A percentile compares a stretch with the other conserved stretches of the same genome.
These are phyloP conservation scores for Pseudofabraea citricarpa DNA, from an alignment of 2,329 filamentous ascomycete species.

Conservation along the genomic window DNA sequence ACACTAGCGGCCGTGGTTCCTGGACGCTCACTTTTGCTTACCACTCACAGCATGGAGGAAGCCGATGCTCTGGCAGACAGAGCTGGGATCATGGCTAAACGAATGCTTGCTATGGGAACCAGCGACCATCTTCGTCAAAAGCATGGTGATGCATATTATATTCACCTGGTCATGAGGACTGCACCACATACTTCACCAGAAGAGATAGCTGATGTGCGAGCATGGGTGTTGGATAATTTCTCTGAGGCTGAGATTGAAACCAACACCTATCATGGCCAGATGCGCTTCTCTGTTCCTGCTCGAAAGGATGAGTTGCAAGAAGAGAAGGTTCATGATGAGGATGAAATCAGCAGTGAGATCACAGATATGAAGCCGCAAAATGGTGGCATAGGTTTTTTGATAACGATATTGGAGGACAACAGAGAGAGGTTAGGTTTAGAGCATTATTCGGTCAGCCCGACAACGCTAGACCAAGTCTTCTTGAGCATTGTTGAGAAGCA, in stretches of 20 bases:
- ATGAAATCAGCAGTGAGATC: conserved; percentile 18
- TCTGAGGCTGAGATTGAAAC: conserved; percentile 64
- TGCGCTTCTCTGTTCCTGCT: conserved; percentile 74
- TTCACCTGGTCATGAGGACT: conserved; percentile 72
- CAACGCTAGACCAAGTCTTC: conserved; percentile 88
- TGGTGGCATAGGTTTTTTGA: conserved; percentile 56
- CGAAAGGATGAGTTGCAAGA: conserved; percentile 21
- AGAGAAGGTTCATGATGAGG: conserved; percentile 15
- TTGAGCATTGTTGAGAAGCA: conserved; percentile 77
- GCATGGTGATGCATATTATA: conserved; percentile 74
- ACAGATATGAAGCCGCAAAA: not conserved
- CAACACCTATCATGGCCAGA: conserved; percentile 77
- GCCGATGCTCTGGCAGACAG: conserved; percentile 81
- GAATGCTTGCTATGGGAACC: conserved; percentile 81
- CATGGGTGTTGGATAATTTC: conserved; percentile 61
- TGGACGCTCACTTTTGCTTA: conserved; percentile 79
- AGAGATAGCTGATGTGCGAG: conserved; percentile 62
- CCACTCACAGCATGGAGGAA: conserved; percentile 94
- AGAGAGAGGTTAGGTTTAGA: conserved; percentile 67
- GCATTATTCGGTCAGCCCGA: conserved; percentile 83
- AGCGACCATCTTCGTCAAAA: conserved; percentile 66
- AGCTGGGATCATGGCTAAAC: conserved; percentile 78
- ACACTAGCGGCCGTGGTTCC: conserved; percentile 70
- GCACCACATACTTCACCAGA: conserved; percentile 68
- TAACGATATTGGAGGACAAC: conserved; percentile 68